Base-by-base conservation (phyloP, 306 rosid genomes). In the Gastrolobium villosum region DNA sequence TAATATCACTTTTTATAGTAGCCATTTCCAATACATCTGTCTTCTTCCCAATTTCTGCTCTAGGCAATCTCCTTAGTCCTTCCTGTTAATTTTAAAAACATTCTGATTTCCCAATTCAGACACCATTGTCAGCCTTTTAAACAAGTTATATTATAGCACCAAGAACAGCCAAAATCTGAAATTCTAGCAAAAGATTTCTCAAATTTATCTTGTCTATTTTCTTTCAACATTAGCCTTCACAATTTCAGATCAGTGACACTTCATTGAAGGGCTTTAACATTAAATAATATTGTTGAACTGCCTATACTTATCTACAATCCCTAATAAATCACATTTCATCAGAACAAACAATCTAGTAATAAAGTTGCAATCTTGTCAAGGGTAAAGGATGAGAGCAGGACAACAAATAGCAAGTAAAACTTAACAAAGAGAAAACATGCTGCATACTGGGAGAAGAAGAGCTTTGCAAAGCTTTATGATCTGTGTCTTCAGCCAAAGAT, bases 361-460 rank as follows among this genome's bases (percentile, higher is more conserved):
- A 9, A 70, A 55, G 10, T 70, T 65, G 66, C 67, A 65, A 65
- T n/a, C 36, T 56, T 32, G 40, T 36, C 79, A 40, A 72, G 41
- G 48, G 55, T 55, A 43, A 77, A 62, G 67, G 86, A 61, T 39
- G 68, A 74, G 11, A 54, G 54, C 59, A n/a, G 48, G 45, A 83
- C 7, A 82, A 82, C 40, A 63, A 62, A 57, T 37, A 71, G 57
- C 50, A 45, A 45, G 45, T 52, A 66, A 59, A 83, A 72, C 54
- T 61, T 40, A 14, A 59, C 67, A 71, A 50, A 35, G 73, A 50
- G 39, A 75, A 53, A 78, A 34, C 39, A 28, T 2, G 40, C 34
- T 36, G 50, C 87, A 65, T 86, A 86, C 89, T 31, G 85, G 87
- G 57, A 82, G 81, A 65, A 10, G 78, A 79, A 82, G 82, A 76